A percentile compares a stretch with the other conserved stretches of the same genome.
phyloP scores from a whole-genome alignment of 2,329 filamentous ascomycete genomes.

The Diplodia intermedia region DNA sequence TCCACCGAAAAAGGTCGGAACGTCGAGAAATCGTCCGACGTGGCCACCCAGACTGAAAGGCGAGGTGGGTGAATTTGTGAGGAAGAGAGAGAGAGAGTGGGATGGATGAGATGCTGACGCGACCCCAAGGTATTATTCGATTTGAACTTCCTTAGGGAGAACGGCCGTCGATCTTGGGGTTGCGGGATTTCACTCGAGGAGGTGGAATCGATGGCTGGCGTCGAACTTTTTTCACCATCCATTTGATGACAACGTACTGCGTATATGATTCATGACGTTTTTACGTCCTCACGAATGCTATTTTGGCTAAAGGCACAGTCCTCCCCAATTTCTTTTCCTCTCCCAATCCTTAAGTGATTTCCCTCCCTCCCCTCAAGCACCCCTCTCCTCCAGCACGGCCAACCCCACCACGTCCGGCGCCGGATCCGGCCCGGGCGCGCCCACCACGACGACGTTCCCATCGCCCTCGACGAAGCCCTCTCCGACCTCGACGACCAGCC shows the following conservation, averaged over 20 bases:
- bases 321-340: too few relatives aligned
- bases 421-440: conserved; percentile 35
- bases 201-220: too few relatives aligned
- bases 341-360: too few relatives aligned
- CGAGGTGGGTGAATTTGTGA: background rate
- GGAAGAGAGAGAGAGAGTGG: too few relatives aligned
- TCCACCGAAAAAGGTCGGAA: background rate
- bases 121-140: background rate
- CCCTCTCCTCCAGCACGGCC: conserved; percentile 22
- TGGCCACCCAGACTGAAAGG: background rate
- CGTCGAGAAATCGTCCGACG: background rate
- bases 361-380: background rate
- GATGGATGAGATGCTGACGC: background rate
- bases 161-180: background rate
- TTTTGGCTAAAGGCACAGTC: too few relatives aligned
- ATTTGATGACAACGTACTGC: too few relatives aligned
- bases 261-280: too few relatives aligned
- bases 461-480: conserved; percentile 40
- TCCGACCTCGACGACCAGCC: conserved; percentile 39
- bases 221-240: too few relatives aligned
- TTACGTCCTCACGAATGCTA: too few relatives aligned
- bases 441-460: conserved; percentile 39
- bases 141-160: background rate
- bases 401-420: conserved; percentile 45
- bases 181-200: background rate